Evolutionary conservation across 2,329 filamentous ascomycete species (phyloP), one percentile per base, ranked within the genome.

Genomic region (Cercospora canescens): DNA sequence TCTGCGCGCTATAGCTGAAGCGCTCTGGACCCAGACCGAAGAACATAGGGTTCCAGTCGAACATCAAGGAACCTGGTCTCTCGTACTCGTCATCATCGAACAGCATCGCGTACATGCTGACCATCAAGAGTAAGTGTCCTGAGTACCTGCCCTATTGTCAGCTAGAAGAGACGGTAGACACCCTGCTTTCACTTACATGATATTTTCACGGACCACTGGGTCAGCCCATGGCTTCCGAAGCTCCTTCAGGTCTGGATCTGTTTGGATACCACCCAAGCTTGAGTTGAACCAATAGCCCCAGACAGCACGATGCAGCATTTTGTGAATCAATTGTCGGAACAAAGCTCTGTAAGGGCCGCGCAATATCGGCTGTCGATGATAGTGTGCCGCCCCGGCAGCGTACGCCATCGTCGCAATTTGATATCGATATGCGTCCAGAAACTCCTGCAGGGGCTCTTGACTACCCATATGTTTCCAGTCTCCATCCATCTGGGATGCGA

Each of bases 261-360:
- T 68, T 2, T 58, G 28, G 3, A 69, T 74, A 0, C 79, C 79
- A 1, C 75, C 73, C 26, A 78, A 76, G 28, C 73, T 76, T 2
- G 78, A 78, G n/a, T 75, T 69, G 67, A 78, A 82, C 80, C 79
- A 82, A 66, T 82, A 81, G 1, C 74, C 75, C 79, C 80, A 82
- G 1, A 82, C 80, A 14, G 79, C 78, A 6, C 75, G 71, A 9
- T 73, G 72, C n/a, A 82, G 69, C 80, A 82, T 81, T 69, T 81
- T 82, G 26, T 75, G 71, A 55, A 82, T 82, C 5, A 79, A 64
- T 18, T 72, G 70, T 3, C 74, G 71, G 16, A 81, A 65, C 0
- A 82, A 70, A 0, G 67, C 64, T 64, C 79, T 79, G 72, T 78
- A 79, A 1, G 76, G 67, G 7, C 70, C 70, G 5, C 78, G 73